phyloP scores from a whole-genome alignment of 345 rosid species.

The Trapa incisa region DNA sequence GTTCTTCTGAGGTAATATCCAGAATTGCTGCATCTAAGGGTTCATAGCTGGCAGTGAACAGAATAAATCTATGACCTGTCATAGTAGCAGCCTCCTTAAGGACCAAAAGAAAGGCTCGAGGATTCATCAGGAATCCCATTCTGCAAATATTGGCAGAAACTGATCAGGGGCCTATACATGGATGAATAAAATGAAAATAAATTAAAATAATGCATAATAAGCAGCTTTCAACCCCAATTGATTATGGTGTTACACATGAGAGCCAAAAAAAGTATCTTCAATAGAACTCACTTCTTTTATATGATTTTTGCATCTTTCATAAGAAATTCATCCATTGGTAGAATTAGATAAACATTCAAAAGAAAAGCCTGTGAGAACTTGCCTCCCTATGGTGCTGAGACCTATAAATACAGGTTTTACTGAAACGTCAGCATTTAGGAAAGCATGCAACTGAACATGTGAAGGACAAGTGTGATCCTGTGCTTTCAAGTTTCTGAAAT shows the following conservation, averaged over 20 bases:
- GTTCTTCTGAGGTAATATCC: slow-evolving; percentile 17
- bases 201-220: neutral
- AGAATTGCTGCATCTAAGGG: slow-evolving; percentile 36
- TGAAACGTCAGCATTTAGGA: slow-evolving; percentile 27
- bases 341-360: neutral
- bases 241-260: neutral
- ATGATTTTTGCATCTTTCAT: slow-evolving; percentile 1
- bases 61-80: slow-evolving; percentile 39
- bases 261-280: neutral
- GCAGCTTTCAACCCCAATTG: neutral
- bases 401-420: slow-evolving; percentile 53
- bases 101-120: slow-evolving; percentile 38
- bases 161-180: slow-evolving; percentile 1
- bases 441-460: slow-evolving; percentile 46
- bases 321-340: neutral
- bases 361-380: slow-evolving; percentile 12
- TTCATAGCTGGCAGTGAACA: slow-evolving; percentile 42
- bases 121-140: slow-evolving; percentile 46
- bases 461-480: slow-evolving; percentile 34
- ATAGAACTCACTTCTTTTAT: neutral
- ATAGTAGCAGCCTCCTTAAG: slow-evolving; percentile 29
- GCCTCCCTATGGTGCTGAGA: slow-evolving; percentile 79
- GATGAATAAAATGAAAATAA: neutral
- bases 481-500: slow-evolving; percentile 13
- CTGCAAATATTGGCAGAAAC: slow-evolving; percentile 24